Conservation (phyloP, 306 rosid species). For the Lathyrus aphaca region DNA sequence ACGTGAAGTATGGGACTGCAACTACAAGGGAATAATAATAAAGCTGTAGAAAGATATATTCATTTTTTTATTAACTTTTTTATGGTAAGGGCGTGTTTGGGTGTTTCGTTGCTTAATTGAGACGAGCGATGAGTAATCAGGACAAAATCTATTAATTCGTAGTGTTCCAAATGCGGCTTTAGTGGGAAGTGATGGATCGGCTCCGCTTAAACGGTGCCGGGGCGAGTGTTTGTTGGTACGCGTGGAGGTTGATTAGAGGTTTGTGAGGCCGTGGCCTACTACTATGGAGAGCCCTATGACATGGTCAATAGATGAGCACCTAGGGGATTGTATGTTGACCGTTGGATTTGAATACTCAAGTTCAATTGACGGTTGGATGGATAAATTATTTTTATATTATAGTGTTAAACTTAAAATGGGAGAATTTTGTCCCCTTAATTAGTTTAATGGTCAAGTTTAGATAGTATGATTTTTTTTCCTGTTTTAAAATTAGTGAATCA, state of each 20-base stretch:
- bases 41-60: neutral
- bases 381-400: too few relatives aligned
- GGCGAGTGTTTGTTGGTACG: constrained; percentile 14
- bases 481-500: too few relatives aligned
- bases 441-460: too few relatives aligned
- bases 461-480: too few relatives aligned
- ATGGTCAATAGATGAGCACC: constrained; percentile 29
- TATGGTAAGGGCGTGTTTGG: constrained; percentile 43
- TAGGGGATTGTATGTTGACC: neutral
- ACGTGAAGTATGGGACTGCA: constrained; percentile 15
- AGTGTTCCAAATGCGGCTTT: constrained; percentile 40
- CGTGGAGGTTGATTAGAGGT: constrained; percentile 39
- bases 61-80: neutral
- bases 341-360: constrained; percentile 31
- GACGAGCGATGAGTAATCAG: neutral
- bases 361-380: neutral
- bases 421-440: too few relatives aligned
- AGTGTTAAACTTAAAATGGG: too few relatives aligned
- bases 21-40: constrained; percentile 33
- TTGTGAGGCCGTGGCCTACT: constrained; percentile 35
- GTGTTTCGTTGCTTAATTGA: neutral
- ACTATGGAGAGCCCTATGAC: constrained; percentile 36
- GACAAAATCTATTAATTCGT: constrained; percentile 2
- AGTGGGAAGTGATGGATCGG: constrained; percentile 32
- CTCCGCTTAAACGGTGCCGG: constrained; percentile 40